These are phyloP conservation scores for Aureobasidium lini DNA, from an alignment of 2,329 filamentous ascomycete species.

Conservation along the genomic window DNA sequence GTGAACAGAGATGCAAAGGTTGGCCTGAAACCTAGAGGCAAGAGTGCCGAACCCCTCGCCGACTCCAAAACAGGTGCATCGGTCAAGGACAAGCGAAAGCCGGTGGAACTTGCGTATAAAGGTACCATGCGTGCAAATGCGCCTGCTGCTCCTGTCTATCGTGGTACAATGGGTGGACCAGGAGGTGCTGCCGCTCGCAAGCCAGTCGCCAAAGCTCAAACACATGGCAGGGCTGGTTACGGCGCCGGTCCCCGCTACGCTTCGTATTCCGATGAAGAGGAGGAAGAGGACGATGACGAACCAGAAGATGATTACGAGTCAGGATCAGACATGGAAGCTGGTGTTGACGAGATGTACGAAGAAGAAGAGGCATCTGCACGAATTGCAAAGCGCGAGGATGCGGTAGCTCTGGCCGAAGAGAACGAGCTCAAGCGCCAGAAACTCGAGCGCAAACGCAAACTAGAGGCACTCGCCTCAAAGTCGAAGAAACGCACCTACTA, in stretches of 20 bases:
- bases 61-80: constrained; percentile 20
- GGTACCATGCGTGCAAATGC: constrained; percentile 28
- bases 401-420: constrained; percentile 56
- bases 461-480: constrained; percentile 28
- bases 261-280: constrained; percentile 32
- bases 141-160: constrained; percentile 26
- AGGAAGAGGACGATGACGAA: constrained; percentile 44
- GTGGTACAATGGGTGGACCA: constrained; percentile 40
- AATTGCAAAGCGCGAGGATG: constrained; percentile 60
- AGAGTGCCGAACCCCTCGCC: constrained; percentile 23
- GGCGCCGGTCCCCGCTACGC: constrained; percentile 26
- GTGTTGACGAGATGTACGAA: constrained; percentile 62
- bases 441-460: constrained; percentile 41
- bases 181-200: constrained; percentile 28
- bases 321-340: constrained; percentile 70
- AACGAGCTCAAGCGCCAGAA: constrained; percentile 55
- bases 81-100: constrained; percentile 31
- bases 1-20: constrained; percentile 15
- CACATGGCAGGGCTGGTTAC: constrained; percentile 23
- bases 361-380: constrained; percentile 60
- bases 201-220: constrained; percentile 19
- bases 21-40: constrained; percentile 24
- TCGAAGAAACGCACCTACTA: constrained; percentile 22
- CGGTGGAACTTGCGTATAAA: constrained; percentile 35
- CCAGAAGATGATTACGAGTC: constrained; percentile 59